These are phyloP conservation scores for Amphicarpaea edgeworthii DNA, from an alignment of 306 rosid species.

Conservation along the genomic window DNA sequence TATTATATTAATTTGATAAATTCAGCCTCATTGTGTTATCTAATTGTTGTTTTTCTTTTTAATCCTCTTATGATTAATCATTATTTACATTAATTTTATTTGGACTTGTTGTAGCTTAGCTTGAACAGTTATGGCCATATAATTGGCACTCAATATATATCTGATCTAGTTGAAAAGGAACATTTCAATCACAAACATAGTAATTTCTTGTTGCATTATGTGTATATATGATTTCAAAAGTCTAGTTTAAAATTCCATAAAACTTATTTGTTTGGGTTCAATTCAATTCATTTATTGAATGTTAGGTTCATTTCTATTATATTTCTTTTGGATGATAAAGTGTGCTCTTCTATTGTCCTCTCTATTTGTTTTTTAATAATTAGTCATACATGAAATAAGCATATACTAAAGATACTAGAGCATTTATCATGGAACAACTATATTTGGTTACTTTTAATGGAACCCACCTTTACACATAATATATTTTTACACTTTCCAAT, in stretches of 20 bases:
- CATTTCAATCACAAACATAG: constrained; percentile 72
- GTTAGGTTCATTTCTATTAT: constrained; percentile 12
- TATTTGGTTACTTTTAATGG: too few relatives aligned
- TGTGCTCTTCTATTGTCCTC: constrained; percentile 23
- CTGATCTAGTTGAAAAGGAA: constrained; percentile 97
- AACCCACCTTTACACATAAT: too few relatives aligned
- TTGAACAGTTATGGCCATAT: constrained; percentile 79
- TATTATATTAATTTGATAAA: constrained; percentile 19
- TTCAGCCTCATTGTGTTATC: constrained; percentile 8
- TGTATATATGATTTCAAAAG: constrained; percentile 16
- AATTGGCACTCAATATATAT: constrained; percentile 89
- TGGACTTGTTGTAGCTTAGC: constrained; percentile 78
- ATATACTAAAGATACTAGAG: too few relatives aligned
- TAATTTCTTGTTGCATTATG: constrained; percentile 50
- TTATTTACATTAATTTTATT: constrained; percentile 21
- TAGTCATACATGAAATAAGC: constrained; percentile 19
- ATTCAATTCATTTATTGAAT: constrained; percentile 9
- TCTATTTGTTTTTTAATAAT: neutral
- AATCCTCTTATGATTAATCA: neutral
- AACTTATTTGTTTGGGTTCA: constrained; percentile 14
- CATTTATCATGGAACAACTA: too few relatives aligned
- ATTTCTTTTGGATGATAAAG: neutral
- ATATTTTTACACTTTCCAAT: too few relatives aligned
- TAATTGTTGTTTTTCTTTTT: neutral
- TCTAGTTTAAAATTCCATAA: constrained; percentile 9